phyloP scores from a whole-genome alignment of 768 basidiomycete genomes.

The Podaxis rugospora region DNA sequence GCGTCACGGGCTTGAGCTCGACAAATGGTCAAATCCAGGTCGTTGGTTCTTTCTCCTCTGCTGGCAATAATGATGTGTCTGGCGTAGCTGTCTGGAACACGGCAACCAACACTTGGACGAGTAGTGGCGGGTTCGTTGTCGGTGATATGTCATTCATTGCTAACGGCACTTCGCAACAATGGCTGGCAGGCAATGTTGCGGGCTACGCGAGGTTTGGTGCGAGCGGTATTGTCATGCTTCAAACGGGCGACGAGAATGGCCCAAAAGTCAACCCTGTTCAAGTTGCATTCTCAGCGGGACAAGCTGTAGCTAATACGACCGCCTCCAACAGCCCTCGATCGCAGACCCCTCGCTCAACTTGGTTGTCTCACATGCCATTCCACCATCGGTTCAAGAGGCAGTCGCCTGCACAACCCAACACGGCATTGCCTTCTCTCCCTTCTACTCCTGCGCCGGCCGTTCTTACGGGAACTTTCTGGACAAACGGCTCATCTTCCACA shows the following conservation, averaged over 20 bases:
- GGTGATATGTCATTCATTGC: slow-evolving; percentile 68
- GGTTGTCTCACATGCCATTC: slow-evolving; percentile 46
- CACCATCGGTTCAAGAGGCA: slow-evolving; percentile 50
- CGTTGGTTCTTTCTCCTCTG: slow-evolving; percentile 70
- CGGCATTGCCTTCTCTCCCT: slow-evolving; percentile 51
- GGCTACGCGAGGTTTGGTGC: slow-evolving; percentile 64
- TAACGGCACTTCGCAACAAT: slow-evolving; percentile 61
- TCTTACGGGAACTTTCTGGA: slow-evolving; percentile 87
- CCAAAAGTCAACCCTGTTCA: slow-evolving; percentile 61
- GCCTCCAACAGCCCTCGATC: slow-evolving; percentile 35
- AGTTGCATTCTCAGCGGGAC: slow-evolving; percentile 45
- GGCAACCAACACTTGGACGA: slow-evolving; percentile 57
- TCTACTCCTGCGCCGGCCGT: slow-evolving; percentile 73
- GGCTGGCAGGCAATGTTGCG: slow-evolving; percentile 64
- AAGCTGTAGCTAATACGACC: slow-evolving; percentile 24
- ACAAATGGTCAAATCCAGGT: slow-evolving; percentile 51
- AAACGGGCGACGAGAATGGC: slow-evolving; percentile 53
- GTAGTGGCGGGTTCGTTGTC: slow-evolving; percentile 67
- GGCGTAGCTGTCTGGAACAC: slow-evolving; percentile 81
- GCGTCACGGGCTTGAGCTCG: slow-evolving; percentile 58
- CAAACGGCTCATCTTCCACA: slow-evolving; percentile 59
- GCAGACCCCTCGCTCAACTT: slow-evolving; percentile 31
- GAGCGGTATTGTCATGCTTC: slow-evolving; percentile 73
- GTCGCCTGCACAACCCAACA: slow-evolving; percentile 26
- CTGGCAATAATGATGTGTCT: slow-evolving; percentile 27